These are phyloP conservation scores for Exophiala viscosa DNA, from an alignment of 2,329 filamentous ascomycete species.

Conservation along the genomic window DNA sequence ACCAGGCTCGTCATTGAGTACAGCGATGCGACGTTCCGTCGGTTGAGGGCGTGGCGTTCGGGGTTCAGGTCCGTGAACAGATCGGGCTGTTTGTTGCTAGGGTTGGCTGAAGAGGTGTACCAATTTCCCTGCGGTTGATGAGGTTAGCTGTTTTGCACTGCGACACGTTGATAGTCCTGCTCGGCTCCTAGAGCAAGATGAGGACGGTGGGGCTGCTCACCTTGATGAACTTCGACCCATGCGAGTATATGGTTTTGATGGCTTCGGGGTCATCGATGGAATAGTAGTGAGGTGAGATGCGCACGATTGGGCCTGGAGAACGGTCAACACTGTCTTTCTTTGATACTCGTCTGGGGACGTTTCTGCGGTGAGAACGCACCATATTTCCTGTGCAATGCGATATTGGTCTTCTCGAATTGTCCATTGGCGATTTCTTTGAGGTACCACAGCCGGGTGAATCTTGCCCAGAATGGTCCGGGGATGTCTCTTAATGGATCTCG, in stretches of 20 bases:
- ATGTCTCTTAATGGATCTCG: conserved; percentile 36
- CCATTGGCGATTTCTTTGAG: conserved; percentile 36
- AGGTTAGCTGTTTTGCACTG: no score
- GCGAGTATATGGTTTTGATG: conserved; percentile 71
- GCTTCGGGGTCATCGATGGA: conserved; percentile 71
- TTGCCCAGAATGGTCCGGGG: conserved; percentile 45
- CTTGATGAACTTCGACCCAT: conserved; percentile 78
- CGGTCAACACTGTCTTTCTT: no score
- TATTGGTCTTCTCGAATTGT: conserved; percentile 37
- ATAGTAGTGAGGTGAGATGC: conserved; percentile 68
- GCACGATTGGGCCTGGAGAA: conserved; percentile 56
- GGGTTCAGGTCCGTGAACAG: conserved; percentile 72
- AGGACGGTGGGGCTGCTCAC: conserved; percentile 50
- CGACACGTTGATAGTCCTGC: no score
- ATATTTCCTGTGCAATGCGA: conserved; percentile 38
- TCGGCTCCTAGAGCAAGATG: no score
- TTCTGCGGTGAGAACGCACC: no score
- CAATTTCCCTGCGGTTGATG: conserved; percentile 4
- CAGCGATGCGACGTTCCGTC: conserved; percentile 69
- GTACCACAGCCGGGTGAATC: conserved; percentile 47
- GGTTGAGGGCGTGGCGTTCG: conserved; percentile 67
- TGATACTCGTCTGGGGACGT: no score
- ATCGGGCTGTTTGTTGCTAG: conserved; percentile 8
- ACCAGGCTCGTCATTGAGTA: conserved; percentile 36
- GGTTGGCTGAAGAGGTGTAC: conserved; percentile 12